A percentile compares a stretch with the other conserved stretches of the same genome.
Evolutionary conservation across 805 yeast genomes (phyloP).

Genomic region (Hanseniaspora valbyensis): DNA sequence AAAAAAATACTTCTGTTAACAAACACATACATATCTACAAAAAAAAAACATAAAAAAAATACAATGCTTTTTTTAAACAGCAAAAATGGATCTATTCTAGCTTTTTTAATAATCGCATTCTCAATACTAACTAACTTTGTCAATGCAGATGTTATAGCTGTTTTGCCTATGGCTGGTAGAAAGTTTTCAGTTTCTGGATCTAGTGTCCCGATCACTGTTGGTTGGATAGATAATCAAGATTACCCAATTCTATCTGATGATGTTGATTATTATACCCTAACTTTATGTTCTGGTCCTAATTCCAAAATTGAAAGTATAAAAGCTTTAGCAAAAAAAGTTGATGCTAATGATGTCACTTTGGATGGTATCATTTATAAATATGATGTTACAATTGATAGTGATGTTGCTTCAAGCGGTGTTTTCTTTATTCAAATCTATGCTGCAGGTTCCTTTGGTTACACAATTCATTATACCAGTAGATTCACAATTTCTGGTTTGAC

Average conservation of each 20-base stretch:
- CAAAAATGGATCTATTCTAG: too few relatives aligned
- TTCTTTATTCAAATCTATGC: constrained; percentile 65
- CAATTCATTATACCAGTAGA: constrained; percentile 57
- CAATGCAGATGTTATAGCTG: constrained; percentile 13
- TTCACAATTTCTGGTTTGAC: constrained; percentile 62
- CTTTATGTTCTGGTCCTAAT: constrained; percentile 60
- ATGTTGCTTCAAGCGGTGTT: constrained; percentile 47
- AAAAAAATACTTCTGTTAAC: too few relatives aligned
- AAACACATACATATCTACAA: too few relatives aligned
- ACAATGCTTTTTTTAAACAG: too few relatives aligned
- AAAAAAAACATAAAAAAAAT: too few relatives aligned
- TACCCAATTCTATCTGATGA: constrained; percentile 38
- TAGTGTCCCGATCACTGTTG: constrained; percentile 21
- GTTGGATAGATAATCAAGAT: constrained; percentile 48
- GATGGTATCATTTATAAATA: constrained; percentile 24
- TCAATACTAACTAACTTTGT: background rate
- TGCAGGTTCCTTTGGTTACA: constrained; percentile 32
- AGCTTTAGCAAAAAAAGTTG: constrained; percentile 25
- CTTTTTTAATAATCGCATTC: background rate
- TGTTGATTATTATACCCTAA: constrained; percentile 36
- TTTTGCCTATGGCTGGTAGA: constrained; percentile 15
- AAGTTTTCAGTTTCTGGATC: constrained; percentile 20
- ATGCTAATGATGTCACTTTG: constrained; percentile 27
- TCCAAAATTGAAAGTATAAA: constrained; percentile 34
- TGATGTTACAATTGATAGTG: constrained; percentile 34